These are phyloP conservation scores for Xerocomus nothofagi DNA, from an alignment of 1,284 basidiomycete species.

Conservation along the genomic window DNA sequence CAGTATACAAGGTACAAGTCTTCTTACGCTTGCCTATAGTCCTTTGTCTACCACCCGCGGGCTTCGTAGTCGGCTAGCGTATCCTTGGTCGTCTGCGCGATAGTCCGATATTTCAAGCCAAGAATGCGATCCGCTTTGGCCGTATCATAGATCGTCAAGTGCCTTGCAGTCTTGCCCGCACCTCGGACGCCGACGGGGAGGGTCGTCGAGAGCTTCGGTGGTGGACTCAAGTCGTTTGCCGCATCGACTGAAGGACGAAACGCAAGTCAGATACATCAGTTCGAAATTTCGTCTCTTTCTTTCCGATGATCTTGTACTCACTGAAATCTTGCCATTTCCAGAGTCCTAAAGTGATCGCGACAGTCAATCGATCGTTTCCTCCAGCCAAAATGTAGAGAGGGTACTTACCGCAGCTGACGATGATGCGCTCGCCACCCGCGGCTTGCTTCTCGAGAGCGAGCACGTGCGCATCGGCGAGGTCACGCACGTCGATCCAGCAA, in stretches of 20 bases:
- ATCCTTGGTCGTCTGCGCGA: slow-evolving; percentile 44
- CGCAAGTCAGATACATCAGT: not conserved
- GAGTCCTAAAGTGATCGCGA: slow-evolving; percentile 9
- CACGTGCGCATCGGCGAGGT: slow-evolving; percentile 56
- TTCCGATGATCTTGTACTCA: slow-evolving; percentile 10
- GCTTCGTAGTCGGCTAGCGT: slow-evolving; percentile 43
- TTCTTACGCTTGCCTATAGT: too few species aligned
- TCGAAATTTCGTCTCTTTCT: not conserved
- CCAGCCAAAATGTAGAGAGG: not conserved
- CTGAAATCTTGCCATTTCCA: slow-evolving; percentile 36
- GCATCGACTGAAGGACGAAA: slow-evolving; percentile 25
- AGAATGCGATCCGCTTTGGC: slow-evolving; percentile 44
- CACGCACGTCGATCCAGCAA: slow-evolving; percentile 36
- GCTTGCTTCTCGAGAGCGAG: slow-evolving; percentile 51
- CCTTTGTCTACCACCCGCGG: slow-evolving; percentile 34
- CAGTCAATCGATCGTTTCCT: not conserved
- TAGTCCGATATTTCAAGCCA: slow-evolving; percentile 45
- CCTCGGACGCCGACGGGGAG: slow-evolving; percentile 36
- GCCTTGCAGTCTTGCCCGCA: slow-evolving; percentile 38
- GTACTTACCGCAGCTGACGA: slow-evolving; percentile 41
- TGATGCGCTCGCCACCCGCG: slow-evolving; percentile 64
- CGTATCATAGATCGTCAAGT: slow-evolving; percentile 32
- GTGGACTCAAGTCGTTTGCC: slow-evolving; percentile 29
- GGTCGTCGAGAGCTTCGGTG: slow-evolving; percentile 20
- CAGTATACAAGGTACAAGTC: not conserved